A percentile compares a stretch with the other conserved stretches of the same genome.
Evolutionary conservation across 2,329 filamentous ascomycete species (phyloP).

Genomic region (Lecanoromycetidae sp.): DNA sequence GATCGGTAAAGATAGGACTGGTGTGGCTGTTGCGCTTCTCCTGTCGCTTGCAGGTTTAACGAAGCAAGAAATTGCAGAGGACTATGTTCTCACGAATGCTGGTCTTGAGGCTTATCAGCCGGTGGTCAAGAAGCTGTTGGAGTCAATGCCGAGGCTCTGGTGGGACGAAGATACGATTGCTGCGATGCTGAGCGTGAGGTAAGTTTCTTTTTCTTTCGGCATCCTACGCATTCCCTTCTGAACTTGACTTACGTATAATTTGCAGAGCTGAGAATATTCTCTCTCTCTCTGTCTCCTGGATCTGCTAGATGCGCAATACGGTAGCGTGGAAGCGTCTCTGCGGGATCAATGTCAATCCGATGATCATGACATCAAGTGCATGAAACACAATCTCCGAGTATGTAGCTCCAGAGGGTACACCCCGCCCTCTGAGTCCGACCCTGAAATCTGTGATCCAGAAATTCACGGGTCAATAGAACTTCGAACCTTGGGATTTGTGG

Average conservation of each 20-base stretch:
- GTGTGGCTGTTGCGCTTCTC: slow-evolving; percentile 55
- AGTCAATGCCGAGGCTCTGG: not conserved
- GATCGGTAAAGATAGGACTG: slow-evolving; percentile 65
- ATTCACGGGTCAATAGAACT: no score
- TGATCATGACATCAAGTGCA: not conserved
- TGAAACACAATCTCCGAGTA: not conserved
- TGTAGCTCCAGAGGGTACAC: no score
- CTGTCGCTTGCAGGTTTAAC: slow-evolving; percentile 51
- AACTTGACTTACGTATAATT: not conserved
- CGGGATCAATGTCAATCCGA: not conserved
- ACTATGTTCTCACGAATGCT: slow-evolving; percentile 55
- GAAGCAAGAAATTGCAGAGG: slow-evolving; percentile 46
- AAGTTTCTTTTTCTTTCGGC: no score
- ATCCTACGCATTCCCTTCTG: not conserved
- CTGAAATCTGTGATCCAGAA: no score
- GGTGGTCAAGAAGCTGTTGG: not conserved
- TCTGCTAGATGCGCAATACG: not conserved
- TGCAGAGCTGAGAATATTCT: not conserved
- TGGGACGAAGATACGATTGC: not conserved
- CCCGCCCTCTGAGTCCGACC: no score
- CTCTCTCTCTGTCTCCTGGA: not conserved
- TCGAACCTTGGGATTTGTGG: no score
- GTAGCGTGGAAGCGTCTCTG: not conserved
- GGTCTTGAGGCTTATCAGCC: slow-evolving; percentile 36
- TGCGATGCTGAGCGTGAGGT: not conserved